phyloP scores from a whole-genome alignment of 208 protist genomes.

The Balamuthia mandrillaris region DNA sequence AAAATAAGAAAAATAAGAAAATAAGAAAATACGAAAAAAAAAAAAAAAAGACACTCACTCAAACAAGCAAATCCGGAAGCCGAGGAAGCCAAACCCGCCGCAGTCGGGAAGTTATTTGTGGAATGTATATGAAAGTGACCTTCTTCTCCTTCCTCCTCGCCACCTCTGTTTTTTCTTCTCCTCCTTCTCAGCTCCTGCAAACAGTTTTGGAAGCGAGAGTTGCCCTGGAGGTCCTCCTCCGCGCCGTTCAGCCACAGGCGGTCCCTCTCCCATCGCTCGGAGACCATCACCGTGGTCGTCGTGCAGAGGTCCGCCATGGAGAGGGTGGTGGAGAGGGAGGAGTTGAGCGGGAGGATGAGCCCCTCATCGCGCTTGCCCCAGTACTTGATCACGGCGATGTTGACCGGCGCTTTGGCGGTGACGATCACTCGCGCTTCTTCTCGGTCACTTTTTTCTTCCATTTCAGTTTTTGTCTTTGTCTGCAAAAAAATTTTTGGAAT shows the following conservation, averaged over 20 bases:
- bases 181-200: conserved; percentile 35
- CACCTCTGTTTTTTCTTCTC: no score
- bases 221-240: conserved; percentile 1
- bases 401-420: conserved; percentile 92
- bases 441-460: neutral
- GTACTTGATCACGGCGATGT: conserved; percentile 99
- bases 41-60: conserved; percentile 7
- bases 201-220: conserved; percentile 34
- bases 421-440: neutral
- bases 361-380: conserved; percentile 97
- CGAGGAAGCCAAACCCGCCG: conserved; percentile 96
- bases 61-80: conserved; percentile 95
- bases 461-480: no score
- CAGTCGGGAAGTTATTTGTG: conserved; percentile 98
- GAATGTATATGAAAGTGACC: conserved; percentile 89
- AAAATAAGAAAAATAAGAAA: no score
- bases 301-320: conserved; percentile 86
- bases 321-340: conserved; percentile 94
- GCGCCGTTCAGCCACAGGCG: conserved; percentile 35
- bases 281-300: conserved; percentile 85
- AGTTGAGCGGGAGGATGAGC: conserved; percentile 91
- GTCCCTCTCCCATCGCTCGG: conserved; percentile 16
- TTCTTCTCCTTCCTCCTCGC: no score
- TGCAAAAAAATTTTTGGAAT: no score
- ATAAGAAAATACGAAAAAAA: no score